These are phyloP conservation scores for Ajuga reptans DNA, from an alignment of 305 asterid species.

Conservation along the genomic window DNA sequence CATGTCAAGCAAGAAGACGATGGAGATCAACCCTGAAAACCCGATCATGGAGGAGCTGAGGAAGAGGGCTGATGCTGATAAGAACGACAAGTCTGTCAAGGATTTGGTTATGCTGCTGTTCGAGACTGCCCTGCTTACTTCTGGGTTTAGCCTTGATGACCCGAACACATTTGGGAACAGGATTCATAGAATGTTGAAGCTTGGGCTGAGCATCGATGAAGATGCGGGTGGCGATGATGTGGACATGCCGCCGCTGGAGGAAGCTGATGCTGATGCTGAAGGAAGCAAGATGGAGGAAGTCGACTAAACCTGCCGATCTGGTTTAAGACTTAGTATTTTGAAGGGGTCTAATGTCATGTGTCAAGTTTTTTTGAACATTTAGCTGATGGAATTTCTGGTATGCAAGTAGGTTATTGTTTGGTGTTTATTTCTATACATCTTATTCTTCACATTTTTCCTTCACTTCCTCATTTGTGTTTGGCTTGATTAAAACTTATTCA, in stretches of 20 bases:
- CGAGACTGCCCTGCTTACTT: constrained; percentile 35
- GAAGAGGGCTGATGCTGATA: constrained; percentile 36
- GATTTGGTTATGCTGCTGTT: constrained; percentile 35
- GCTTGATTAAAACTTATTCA: too few relatives aligned
- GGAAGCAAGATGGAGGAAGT: constrained; percentile 44
- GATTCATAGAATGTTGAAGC: constrained; percentile 35
- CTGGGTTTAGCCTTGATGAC: constrained; percentile 34
- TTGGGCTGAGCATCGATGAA: constrained; percentile 36
- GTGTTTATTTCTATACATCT: too few relatives aligned
- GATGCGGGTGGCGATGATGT: constrained; percentile 29
- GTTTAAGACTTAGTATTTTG: neutral
- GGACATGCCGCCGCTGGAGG: constrained; percentile 36
- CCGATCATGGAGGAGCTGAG: constrained; percentile 36
- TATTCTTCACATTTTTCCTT: too few relatives aligned
- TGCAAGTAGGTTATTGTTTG: too few relatives aligned
- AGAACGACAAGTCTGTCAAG: constrained; percentile 35
- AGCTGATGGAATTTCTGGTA: too few relatives aligned
- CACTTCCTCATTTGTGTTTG: too few relatives aligned
- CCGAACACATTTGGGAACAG: constrained; percentile 37
- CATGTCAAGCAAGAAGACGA: constrained; percentile 38
- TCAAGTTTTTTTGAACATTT: neutral
- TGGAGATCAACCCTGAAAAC: constrained; percentile 35
- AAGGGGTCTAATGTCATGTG: neutral
- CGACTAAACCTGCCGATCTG: constrained; percentile 9
- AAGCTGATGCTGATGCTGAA: constrained; percentile 34